phyloP scores from a whole-genome alignment of 1,284 basidiomycete species.

The Ceratobasidium sp. region DNA sequence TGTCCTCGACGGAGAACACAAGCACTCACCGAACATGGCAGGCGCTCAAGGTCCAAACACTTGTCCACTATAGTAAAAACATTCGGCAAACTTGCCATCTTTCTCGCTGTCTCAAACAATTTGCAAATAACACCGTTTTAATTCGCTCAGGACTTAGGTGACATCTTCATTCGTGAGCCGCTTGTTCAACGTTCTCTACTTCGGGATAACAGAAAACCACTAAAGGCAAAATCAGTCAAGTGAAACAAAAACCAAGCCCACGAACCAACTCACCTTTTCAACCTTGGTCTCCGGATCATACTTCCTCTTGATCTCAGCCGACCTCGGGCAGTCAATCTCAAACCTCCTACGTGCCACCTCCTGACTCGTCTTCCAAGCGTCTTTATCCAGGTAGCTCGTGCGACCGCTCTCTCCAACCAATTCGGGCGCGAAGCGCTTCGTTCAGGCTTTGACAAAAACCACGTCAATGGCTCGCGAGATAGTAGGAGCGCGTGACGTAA shows the following conservation, averaged over 20 bases:
- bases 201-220: background rate
- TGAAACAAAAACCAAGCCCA: no score
- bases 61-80: no score
- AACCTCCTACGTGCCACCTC: background rate
- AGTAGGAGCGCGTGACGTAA: background rate
- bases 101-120: no score
- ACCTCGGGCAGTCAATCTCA: conserved; percentile 25
- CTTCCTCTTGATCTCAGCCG: conserved; percentile 41
- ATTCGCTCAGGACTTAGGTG: background rate
- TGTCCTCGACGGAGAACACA: no score
- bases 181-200: no score
- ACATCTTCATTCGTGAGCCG: no score
- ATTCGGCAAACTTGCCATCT: no score
- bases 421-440: background rate
- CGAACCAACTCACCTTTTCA: conserved; percentile 14
- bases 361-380: background rate
- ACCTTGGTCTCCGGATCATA: conserved; percentile 40
- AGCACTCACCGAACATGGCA: no score
- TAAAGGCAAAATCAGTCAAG: background rate
- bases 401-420: background rate
- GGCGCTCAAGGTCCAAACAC: no score
- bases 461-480: background rate
- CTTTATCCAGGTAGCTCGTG: background rate
- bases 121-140: background rate
- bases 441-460: background rate